Evolutionary conservation across 2,329 filamentous ascomycete species (phyloP).

Genomic region (Sporothrix brasiliensis): DNA sequence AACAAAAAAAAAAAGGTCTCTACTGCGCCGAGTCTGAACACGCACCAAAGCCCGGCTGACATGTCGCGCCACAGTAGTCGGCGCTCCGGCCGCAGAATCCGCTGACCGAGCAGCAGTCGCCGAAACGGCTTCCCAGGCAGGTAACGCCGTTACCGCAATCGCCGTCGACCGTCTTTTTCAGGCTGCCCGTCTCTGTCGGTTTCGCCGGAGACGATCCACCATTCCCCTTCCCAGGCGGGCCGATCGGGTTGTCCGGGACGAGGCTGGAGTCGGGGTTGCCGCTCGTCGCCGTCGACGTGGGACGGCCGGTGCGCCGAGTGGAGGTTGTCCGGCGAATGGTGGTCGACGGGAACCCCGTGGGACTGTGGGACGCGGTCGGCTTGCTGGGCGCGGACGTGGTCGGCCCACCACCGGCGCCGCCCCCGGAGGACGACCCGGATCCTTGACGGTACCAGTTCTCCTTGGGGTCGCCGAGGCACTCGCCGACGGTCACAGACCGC

Average conservation of each 20-base stretch:
- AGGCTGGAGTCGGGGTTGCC: constrained; percentile 2
- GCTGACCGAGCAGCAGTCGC: constrained; percentile 33
- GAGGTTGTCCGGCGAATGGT: constrained; percentile 19
- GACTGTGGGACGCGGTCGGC: neutral
- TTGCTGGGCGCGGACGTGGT: constrained; percentile 1
- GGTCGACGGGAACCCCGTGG: constrained; percentile 17
- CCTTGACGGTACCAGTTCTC: constrained; percentile 56
- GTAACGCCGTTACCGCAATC: constrained; percentile 32
- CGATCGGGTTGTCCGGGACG: constrained; percentile 17
- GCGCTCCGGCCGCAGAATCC: constrained; percentile 31
- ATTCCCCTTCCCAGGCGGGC: neutral
- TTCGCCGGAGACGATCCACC: neutral
- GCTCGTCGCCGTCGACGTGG: neutral
- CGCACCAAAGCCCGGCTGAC: constrained; percentile 30
- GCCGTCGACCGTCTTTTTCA: constrained; percentile 25
- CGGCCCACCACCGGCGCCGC: constrained; percentile 31
- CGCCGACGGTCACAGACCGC: constrained; percentile 56
- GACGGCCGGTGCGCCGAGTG: neutral
- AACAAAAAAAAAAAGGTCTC: too few relatives aligned
- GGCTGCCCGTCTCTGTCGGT: neutral
- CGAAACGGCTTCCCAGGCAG: constrained; percentile 29
- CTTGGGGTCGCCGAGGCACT: constrained; percentile 57
- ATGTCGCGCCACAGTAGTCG: constrained; percentile 31
- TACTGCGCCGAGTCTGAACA: constrained; percentile 26
- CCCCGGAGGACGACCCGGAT: neutral